A percentile compares a stretch with the other conserved stretches of the same genome.
Evolutionary conservation across 345 rosid species (phyloP).

Genomic region (Aquilaria sinensis): DNA sequence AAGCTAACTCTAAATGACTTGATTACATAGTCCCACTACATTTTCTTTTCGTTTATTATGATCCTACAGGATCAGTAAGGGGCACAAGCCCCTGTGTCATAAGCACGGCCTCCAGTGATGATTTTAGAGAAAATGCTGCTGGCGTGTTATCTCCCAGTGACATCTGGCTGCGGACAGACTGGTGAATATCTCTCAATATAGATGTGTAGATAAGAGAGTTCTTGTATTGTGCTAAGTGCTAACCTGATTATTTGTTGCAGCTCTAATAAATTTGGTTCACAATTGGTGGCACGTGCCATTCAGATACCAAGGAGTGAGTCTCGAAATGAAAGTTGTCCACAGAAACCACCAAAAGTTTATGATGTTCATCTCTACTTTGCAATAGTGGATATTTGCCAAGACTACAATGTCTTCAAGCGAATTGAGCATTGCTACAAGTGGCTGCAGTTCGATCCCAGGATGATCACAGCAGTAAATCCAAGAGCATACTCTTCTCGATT

Average conservation of each 20-base stretch:
- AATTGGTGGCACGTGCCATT: slow-evolving; percentile 41
- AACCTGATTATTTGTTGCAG: slow-evolving; percentile 20
- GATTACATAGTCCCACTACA: too few species aligned
- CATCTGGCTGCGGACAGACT: slow-evolving; percentile 12
- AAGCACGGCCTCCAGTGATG: slow-evolving; percentile 19
- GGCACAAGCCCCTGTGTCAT: slow-evolving; percentile 17
- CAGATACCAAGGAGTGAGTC: slow-evolving; percentile 15
- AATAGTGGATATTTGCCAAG: slow-evolving; percentile 39
- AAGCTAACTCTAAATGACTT: too few species aligned
- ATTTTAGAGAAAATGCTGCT: slow-evolving; percentile 17
- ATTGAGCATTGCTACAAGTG: slow-evolving; percentile 52
- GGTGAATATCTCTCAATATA: slow-evolving; percentile 20
- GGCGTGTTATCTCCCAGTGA: slow-evolving; percentile 11
- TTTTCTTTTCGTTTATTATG: background rate
- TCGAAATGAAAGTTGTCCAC: slow-evolving; percentile 1
- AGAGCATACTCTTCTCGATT: slow-evolving; percentile 43
- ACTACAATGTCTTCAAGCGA: slow-evolving; percentile 40
- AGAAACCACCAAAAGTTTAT: slow-evolving; percentile 14
- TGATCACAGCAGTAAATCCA: slow-evolving; percentile 54
- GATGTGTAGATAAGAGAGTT: background rate
- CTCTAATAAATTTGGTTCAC: slow-evolving; percentile 23
- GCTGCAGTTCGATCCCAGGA: slow-evolving; percentile 35
- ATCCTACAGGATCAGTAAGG: slow-evolving; percentile 22
- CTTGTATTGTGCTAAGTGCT: background rate
- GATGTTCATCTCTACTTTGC: slow-evolving; percentile 38